Evolutionary conservation across 2,329 filamentous ascomycete species (phyloP), one percentile per base, ranked within the genome.

Genomic region (Huntiella abstrusa): DNA sequence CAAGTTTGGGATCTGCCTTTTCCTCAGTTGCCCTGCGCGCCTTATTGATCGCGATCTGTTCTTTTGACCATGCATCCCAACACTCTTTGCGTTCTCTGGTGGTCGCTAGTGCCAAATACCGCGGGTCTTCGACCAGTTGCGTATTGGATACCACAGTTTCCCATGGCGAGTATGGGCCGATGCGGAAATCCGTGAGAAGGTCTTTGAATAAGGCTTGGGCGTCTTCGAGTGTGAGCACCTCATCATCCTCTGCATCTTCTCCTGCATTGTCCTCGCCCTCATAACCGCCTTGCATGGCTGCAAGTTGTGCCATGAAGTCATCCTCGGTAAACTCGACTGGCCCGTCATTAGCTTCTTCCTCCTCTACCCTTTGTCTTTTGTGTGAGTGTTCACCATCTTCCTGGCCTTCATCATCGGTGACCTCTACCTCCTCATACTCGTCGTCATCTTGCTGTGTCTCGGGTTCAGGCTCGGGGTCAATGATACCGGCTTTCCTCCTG

Each of bases 121-220:
- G 76, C 43, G 80, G 69, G 58, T 98, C 91, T 49, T 93, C 78
- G 41, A 94, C 70, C 35, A 98, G 73, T 48, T 73, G 75, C 19
- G 80, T 82, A 51, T 88, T 80, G 52, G 93, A 82, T 16, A 95
- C 71, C 4, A 95, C 66, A 52, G 81, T 88, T 42, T 96, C 87
- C 85, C 88, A 98, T 0, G 86, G 78, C 22, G 77, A 83, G 63
- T 86, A 98, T 0, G 91, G 91, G 55, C 77, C 93, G 59, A 93
- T 79, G 42, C 70, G 66, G 54, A 75, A 76, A 59, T 96, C 88
- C 56, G 86, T 77, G 15, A 98, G 73, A 33, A 98, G 67, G 55
- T 94, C 84, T 48, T 78, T 80, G 66, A 95, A 95, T 0, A 94
- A 66, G 1, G 75, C 75, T 34, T 71, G 71, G 11, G 83, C 77